These are phyloP conservation scores for Hypoxylon sp. DNA, from an alignment of 2,329 filamentous ascomycete genomes.

Conservation along the genomic window DNA sequence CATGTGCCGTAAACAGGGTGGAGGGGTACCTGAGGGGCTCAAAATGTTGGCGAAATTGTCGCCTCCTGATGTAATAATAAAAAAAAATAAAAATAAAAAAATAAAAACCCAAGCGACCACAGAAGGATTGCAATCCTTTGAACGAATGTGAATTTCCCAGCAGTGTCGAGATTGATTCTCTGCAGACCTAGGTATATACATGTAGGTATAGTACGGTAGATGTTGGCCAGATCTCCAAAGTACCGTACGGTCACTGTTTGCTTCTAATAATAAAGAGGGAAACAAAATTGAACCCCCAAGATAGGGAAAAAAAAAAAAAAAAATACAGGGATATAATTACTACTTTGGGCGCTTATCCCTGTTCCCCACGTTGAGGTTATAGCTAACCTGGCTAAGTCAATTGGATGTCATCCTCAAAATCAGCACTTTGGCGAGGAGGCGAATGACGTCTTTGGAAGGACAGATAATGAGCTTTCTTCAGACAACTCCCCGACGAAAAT, in stretches of 20 bases:
- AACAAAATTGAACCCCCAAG: slow-evolving; percentile 1
- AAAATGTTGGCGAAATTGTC: not conserved
- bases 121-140: slow-evolving; percentile 16
- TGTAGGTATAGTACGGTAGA: not conserved
- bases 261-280: slow-evolving; percentile 33
- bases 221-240: slow-evolving; percentile 1
- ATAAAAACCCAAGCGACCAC: not conserved
- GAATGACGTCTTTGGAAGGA: slow-evolving; percentile 1
- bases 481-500: not conserved
- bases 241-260: not conserved
- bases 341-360: slow-evolving; percentile 15
- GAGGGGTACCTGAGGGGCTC: not conserved
- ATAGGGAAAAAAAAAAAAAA: no score
- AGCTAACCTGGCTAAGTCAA: not conserved
- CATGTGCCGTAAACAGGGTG: not conserved
- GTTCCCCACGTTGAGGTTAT: slow-evolving; percentile 10
- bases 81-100: not conserved
- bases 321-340: slow-evolving; percentile 15
- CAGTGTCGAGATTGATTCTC: not conserved
- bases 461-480: not conserved
- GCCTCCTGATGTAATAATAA: not conserved
- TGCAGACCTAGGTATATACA: not conserved
- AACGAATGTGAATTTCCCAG: not conserved
- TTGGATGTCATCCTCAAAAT: not conserved
- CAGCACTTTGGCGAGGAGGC: not conserved